Conservation (phyloP, 2,329 filamentous ascomycete genomes). For the Colletotrichum melonis region DNA sequence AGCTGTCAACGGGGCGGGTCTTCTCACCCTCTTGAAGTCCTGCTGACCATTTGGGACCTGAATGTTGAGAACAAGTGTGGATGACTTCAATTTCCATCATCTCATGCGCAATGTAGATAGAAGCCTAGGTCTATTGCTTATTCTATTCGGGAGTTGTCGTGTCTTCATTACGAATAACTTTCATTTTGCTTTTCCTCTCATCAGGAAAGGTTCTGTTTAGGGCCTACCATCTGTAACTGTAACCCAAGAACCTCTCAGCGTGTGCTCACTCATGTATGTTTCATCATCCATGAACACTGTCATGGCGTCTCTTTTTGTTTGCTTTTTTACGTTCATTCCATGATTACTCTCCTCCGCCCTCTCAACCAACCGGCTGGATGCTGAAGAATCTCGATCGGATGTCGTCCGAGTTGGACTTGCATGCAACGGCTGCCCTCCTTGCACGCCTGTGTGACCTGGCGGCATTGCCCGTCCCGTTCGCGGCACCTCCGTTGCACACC, state of each 20-base stretch:
- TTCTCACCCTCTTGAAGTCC: neutral
- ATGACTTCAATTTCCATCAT: neutral
- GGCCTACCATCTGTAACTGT: neutral
- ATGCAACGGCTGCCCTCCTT: slow-evolving; percentile 20
- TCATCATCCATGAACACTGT: slow-evolving; percentile 4
- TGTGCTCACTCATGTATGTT: slow-evolving; percentile 8
- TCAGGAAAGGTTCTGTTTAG: neutral
- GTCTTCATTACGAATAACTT: neutral
- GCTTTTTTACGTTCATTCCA: slow-evolving; percentile 15
- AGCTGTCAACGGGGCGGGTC: slow-evolving; percentile 12
- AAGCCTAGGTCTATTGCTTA: neutral
- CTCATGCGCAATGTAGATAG: neutral
- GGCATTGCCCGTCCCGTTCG: slow-evolving; percentile 12
- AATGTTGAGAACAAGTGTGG: neutral
- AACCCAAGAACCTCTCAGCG: neutral
- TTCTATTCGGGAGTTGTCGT: neutral
- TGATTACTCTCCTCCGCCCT: neutral
- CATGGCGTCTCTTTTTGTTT: neutral
- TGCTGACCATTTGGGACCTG: neutral
- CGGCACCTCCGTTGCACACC: slow-evolving; percentile 20
- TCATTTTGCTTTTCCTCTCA: neutral
- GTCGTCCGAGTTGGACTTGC: slow-evolving; percentile 44
- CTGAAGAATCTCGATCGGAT: slow-evolving; percentile 44
- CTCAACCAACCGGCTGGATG: slow-evolving; percentile 40
- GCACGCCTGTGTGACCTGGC: neutral